Evolutionary conservation across 2,329 filamentous ascomycete genomes (phyloP), one percentile per base, ranked within the genome.

Genomic region (Apiospora koreana): DNA sequence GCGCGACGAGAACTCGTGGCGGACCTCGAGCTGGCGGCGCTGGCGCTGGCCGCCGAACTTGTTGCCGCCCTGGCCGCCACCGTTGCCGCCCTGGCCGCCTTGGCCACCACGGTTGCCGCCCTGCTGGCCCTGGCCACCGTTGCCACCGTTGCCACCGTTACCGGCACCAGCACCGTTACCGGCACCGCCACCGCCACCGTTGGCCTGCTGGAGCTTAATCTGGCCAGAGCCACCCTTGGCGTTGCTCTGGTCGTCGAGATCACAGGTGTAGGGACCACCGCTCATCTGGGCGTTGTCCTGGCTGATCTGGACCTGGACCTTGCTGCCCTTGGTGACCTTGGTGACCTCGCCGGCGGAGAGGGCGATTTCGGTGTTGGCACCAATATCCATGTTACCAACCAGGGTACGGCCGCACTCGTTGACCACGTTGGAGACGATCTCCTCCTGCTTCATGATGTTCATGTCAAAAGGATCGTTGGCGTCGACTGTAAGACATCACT

Each of bases 331-430:
- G 28, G 74, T 80, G 42, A 80, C 77, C 54, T 77, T 71, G 14
- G 80, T 82, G 50, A 82, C 75, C 8, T 77, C 72, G 9, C 72
- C 71, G 46, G 72, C 77, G 8, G 76, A 74, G 9, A 81, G 72
- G n/a, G 75, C 75, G 67, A 77, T 75, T 72, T 81, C 77, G n/a
- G 79, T 79, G 41, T 76, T 76, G 68, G 77, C 77, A 66, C 78
- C 78, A 69, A 86, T 77, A 71, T 86, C 82, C 76, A 87, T 87
- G 76, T 79, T 81, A 64, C 86, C 86, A 73, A 78, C 76, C 70
- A 79, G 76, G 38, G 86, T 88, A 75, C 85, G 80, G 68, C 86
- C 86, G 74, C 86, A 87, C 42, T 82, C 77, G 54, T 82, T 83
- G 62, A 83, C 83, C 12, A 78, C 70, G 62, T 81, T 81, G 16